A percentile compares a stretch with the other conserved stretches of the same genome.
Evolutionary conservation across 306 rosid species (phyloP).

Genomic region (Prosopis cineraria): DNA sequence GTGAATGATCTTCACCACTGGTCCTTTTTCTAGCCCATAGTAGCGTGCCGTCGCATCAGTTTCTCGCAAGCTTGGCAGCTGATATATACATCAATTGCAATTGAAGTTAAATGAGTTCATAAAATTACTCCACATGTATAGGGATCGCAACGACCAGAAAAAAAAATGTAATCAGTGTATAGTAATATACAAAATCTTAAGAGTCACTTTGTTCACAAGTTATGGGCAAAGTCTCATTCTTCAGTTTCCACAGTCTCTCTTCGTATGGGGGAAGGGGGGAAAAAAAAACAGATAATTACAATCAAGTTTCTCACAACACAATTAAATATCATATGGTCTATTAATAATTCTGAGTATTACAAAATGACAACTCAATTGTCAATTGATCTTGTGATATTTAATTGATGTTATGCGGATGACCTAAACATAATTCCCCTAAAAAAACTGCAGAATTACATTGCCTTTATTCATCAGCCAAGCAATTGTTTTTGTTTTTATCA

Average conservation of each 20-base stretch:
- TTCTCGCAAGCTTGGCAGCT: constrained; percentile 53
- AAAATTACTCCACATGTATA: neutral
- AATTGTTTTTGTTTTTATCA: no score
- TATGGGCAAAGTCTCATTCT: neutral
- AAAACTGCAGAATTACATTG: neutral
- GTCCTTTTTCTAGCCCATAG: constrained; percentile 52
- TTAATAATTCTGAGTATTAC: no score
- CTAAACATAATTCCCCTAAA: no score
- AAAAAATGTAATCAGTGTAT: neutral
- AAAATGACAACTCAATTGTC: no score
- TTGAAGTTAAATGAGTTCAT: neutral
- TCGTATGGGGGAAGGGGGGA: no score
- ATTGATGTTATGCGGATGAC: no score
- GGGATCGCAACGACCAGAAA: neutral
- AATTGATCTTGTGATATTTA: no score
- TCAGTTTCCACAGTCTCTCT: neutral
- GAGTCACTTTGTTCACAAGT: neutral
- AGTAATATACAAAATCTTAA: neutral
- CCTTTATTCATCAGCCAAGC: neutral
- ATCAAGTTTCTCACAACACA: no score
- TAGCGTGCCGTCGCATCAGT: constrained; percentile 49
- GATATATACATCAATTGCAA: neutral
- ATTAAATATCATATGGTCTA: no score
- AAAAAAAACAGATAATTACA: no score
- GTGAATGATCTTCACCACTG: constrained; percentile 46